Conservation (phyloP, 1,284 basidiomycete genomes). For the Kwoniella shivajii region DNA sequence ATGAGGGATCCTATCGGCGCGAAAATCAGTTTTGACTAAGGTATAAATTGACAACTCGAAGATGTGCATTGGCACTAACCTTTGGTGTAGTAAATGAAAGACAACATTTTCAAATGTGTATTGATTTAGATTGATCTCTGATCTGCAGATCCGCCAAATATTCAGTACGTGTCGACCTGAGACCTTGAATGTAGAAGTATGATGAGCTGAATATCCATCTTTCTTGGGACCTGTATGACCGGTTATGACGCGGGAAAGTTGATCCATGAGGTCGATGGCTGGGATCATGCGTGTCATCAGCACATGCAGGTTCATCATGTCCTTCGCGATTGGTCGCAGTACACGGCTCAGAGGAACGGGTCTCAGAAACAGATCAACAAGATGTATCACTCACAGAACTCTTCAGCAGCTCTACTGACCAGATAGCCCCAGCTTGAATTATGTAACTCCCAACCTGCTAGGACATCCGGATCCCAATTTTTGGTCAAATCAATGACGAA, state of each 20-base stretch:
- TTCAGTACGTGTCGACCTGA: slow-evolving; percentile 89
- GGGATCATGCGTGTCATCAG: too few species aligned
- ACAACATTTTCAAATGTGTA: slow-evolving; percentile 91
- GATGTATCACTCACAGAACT: slow-evolving; percentile 60
- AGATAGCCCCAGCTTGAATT: slow-evolving; percentile 89
- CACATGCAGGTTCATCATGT: too few species aligned
- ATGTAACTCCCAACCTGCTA: slow-evolving; percentile 92
- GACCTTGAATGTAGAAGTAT: slow-evolving; percentile 80
- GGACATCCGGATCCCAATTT: slow-evolving; percentile 84
- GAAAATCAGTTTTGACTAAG: background rate
- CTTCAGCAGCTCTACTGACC: slow-evolving; percentile 63
- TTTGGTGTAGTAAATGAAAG: slow-evolving; percentile 71
- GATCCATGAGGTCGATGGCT: slow-evolving; percentile 69
- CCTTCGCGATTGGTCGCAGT: too few species aligned
- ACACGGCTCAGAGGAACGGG: too few species aligned
- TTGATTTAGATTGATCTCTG: slow-evolving; percentile 74
- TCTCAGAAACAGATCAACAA: background rate
- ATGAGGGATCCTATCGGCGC: slow-evolving; percentile 77
- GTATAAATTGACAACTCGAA: background rate
- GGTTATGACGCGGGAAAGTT: slow-evolving; percentile 68
- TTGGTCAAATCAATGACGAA: slow-evolving; percentile 72
- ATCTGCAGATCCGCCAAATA: slow-evolving; percentile 87
- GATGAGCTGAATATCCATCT: slow-evolving; percentile 73
- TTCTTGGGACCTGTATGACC: slow-evolving; percentile 54
- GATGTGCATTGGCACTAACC: slow-evolving; percentile 64